Base-by-base conservation (phyloP, 306 rosid genomes). In the Acacia melanoxylon region DNA sequence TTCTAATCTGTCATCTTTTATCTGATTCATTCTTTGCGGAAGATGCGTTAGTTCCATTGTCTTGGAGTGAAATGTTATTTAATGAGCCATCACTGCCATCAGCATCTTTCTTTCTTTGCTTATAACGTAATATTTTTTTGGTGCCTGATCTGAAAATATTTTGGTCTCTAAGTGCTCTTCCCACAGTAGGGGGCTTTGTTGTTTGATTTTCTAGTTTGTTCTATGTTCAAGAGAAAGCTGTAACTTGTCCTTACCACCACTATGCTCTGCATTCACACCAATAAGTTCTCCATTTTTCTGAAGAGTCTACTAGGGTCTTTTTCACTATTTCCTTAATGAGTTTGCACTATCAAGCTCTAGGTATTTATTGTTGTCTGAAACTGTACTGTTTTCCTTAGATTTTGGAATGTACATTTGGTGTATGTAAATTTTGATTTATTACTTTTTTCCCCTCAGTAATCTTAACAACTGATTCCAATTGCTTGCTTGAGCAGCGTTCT, bases 401-500 rank as follows among this genome's bases (percentile, higher is more conserved):
- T 10, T 2, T 8, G 58, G 63, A 35, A 20, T 63, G 31, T 33
- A 8, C 25, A 51, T 59, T 37, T 40, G 17, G 45, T 82, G 44
- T 20, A 11, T 72, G 62, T 33, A 59, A 46, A 73, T 45, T 58
- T 73, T 22, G 41, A 69, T 54, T 9, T 72, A 58, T 4, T 19
- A 33, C 61, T 46, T 49, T 75, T 62, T 44, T 6, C 17, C 15
- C 71, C 35, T 41, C 66, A 20, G 69, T 35, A 59, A 54, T 40
- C 41, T 37, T 51, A 67, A 63, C 56, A 76, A 51, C 83, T 83
- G 81, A 84, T 80, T 78, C 51, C 54, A 17, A 72, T 6, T 83
- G 68, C 67, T 82, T 80, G 80, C 86, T 54, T 80, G 78, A 15
- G 79, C 93, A 95, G 99, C 96, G 99, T 49, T 91, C 92, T 58